Base-by-base conservation (phyloP, 352 stramenopile genomes). In the Peronospora belbahrii region DNA sequence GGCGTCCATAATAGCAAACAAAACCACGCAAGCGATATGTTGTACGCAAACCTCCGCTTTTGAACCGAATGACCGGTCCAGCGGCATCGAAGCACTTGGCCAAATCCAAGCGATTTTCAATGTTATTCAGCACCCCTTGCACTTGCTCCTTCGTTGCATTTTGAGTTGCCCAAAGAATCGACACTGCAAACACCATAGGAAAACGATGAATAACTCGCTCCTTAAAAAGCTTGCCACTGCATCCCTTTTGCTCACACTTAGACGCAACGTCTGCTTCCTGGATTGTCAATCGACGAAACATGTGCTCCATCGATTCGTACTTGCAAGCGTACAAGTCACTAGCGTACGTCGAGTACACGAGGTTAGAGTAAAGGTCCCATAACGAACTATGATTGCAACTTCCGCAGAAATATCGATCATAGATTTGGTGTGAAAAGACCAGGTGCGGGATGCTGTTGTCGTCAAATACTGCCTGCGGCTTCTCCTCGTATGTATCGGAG, bases 381-480 rank as follows among this genome's bases (percentile, higher is more conserved):
- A 67, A 59, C 18, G 75, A 74, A 36, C 62, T 65, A 56, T 83
- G 62, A 25, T 74, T 76, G 49, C 81, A 92, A 24, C 47, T 37
- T 11, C 56, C 54, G 36, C 81, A 92, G 32, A 86, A 63, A 53
- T 85, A 87, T 34, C 81, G 65, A 48, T 89, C 78, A 63, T 92
- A 90, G 51, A 92, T 88, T 49, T 92, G 81, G 54, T 92, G 78
- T 35, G 70, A 86, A 49, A 92, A 92, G 43, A 92, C 81, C 43
- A 88, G 53, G 50, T 92, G 81, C 35, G 81, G 78, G 52, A 92
- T 92, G 48, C 75, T 88, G 57, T 92, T 87, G 35, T 85, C 71
- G 41, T 92, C 81, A 47, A 88, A 92, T 18, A 88, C 75, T 4
- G 77, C 74, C 33, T 77, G 64, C 2, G 74, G 63, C 14, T 73